A percentile compares a stretch with the other conserved stretches of the same genome.
Evolutionary conservation across 2,329 filamentous ascomycete genomes (phyloP).

Genomic region (Neodidymelliopsis sp.): DNA sequence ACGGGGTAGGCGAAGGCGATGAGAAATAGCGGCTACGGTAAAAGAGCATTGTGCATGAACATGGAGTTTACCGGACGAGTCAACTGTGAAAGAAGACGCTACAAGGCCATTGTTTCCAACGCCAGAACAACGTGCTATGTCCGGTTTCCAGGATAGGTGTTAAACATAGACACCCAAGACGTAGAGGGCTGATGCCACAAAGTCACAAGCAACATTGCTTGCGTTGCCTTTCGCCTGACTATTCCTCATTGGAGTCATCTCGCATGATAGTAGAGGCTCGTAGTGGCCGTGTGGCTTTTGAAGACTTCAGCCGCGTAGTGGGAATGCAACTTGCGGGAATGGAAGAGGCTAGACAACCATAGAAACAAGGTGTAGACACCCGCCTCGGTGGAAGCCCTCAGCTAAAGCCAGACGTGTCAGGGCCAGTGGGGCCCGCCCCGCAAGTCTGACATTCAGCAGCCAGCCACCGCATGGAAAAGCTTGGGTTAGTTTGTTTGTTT

Average conservation of each 20-base stretch:
- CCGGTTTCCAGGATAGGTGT: background rate
- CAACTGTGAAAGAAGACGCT: too few species aligned
- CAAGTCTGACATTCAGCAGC: slow-evolving; percentile 2
- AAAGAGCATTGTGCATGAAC: slow-evolving; percentile 8
- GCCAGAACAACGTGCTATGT: slow-evolving; percentile 1
- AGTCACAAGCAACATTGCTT: background rate
- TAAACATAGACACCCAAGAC: background rate
- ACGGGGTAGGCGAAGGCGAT: slow-evolving; percentile 5
- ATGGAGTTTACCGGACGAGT: background rate
- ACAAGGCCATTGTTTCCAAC: slow-evolving; percentile 4
- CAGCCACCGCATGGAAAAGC: slow-evolving; percentile 1
- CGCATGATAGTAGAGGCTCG: slow-evolving; percentile 5
- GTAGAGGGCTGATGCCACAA: background rate
- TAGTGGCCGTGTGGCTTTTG: slow-evolving; percentile 15
- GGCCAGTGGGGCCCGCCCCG: slow-evolving; percentile 1
- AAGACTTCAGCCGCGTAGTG: slow-evolving; percentile 4
- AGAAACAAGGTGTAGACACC: slow-evolving; percentile 4
- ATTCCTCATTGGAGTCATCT: background rate
- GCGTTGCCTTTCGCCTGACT: slow-evolving; percentile 5
- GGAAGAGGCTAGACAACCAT: slow-evolving; percentile 9
- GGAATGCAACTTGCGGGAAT: slow-evolving; percentile 1
- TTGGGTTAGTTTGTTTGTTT: slow-evolving; percentile 3
- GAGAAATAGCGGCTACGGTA: background rate
- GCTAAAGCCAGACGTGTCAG: slow-evolving; percentile 8
- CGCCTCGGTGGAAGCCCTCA: slow-evolving; percentile 7